Evolutionary conservation across 306 rosid species (phyloP).

Genomic region (Cicer pinnatifidum): DNA sequence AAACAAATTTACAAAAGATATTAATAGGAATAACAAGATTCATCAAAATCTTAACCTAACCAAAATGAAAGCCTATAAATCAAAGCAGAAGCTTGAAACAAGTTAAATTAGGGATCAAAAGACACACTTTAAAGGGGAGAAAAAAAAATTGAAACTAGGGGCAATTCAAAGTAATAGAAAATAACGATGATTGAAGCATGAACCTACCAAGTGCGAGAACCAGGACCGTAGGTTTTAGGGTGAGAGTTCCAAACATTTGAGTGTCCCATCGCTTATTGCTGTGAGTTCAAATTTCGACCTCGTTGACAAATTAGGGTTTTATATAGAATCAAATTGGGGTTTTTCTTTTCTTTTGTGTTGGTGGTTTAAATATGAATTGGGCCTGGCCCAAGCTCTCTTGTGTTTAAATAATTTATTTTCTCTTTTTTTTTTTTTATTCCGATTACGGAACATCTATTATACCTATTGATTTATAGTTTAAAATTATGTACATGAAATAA

Average conservation of each 20-base stretch:
- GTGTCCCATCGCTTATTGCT: slow-evolving; percentile 68
- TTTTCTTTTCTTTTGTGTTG: no score
- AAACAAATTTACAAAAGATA: neutral
- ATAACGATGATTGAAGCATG: neutral
- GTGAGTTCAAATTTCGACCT: no score
- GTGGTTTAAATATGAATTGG: no score
- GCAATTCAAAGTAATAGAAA: neutral
- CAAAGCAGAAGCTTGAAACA: neutral
- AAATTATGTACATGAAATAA: no score
- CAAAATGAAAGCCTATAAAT: neutral
- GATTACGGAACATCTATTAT: no score
- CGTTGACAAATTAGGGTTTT: no score
- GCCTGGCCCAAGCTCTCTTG: no score
- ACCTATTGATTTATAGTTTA: no score
- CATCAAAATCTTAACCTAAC: neutral
- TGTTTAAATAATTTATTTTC: no score
- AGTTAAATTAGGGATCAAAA: neutral
- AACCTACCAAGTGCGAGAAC: slow-evolving; percentile 85
- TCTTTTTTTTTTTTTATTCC: no score
- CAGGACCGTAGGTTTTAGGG: slow-evolving; percentile 94
- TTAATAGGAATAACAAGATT: neutral
- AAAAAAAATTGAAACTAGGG: neutral
- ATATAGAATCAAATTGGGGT: no score
- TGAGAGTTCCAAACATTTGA: slow-evolving; percentile 95
- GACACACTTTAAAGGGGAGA: neutral